phyloP scores from a whole-genome alignment of 164 flowering plant genomes.

The Vitis rupestris region DNA sequence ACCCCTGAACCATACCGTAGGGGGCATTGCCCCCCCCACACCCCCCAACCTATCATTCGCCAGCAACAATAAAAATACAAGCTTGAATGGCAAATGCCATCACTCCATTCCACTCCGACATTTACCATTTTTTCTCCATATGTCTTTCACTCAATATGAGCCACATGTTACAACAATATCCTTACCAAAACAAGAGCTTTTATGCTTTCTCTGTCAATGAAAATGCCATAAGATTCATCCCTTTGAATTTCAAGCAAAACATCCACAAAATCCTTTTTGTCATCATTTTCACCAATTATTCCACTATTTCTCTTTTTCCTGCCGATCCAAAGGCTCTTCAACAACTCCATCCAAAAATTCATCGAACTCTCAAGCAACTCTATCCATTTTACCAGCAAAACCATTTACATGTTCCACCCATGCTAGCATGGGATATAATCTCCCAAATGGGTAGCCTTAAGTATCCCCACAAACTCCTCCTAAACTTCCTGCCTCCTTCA shows the following conservation, averaged over 20 bases:
- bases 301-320: background rate
- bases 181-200: conserved; percentile 38
- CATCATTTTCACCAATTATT: background rate
- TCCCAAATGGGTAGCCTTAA: background rate
- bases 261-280: conserved; percentile 11
- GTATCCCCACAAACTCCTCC: conserved; percentile 3
- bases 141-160: background rate
- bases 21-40: too few species aligned
- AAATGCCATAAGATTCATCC: background rate
- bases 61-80: too few species aligned
- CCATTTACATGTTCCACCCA: conserved; percentile 17
- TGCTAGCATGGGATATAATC: conserved; percentile 20
- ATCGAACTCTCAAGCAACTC: conserved; percentile 9
- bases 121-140: too few species aligned
- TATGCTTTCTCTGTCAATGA: conserved; percentile 18
- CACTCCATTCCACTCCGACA: too few species aligned
- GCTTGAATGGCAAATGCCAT: too few species aligned
- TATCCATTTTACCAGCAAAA: conserved; percentile 6
- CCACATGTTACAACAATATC: background rate
- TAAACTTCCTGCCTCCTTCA: conserved; percentile 2
- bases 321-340: conserved; percentile 7
- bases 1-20: too few species aligned
- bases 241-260: conserved; percentile 23
- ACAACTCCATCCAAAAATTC: conserved; percentile 10
- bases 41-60: too few species aligned